phyloP scores from a whole-genome alignment of 2,329 filamentous ascomycete genomes.

The Phyllachora maydis region DNA sequence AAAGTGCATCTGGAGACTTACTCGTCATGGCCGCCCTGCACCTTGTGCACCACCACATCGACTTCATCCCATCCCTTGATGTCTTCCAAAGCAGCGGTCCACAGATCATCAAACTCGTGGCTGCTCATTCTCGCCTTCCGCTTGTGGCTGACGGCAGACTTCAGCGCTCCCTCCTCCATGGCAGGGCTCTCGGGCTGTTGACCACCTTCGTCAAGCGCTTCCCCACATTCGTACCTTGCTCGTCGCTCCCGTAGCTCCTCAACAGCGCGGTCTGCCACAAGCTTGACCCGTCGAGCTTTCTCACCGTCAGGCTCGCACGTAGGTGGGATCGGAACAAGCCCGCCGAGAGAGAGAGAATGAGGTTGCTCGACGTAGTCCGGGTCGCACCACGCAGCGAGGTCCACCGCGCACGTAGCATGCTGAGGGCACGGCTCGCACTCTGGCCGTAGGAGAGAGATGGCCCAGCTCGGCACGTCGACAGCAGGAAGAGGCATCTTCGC shows the following conservation, averaged over 20 bases:
- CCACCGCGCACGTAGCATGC: conserved; percentile 73
- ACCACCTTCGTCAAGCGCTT: conserved; percentile 40
- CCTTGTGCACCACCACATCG: too few relatives aligned
- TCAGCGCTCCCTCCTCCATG: conserved; percentile 51
- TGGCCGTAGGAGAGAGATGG: conserved; percentile 49
- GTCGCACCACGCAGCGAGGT: conserved; percentile 64
- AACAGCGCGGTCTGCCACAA: conserved; percentile 71
- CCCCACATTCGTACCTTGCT: conserved; percentile 81
- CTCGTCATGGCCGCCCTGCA: too few relatives aligned
- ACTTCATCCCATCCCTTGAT: conserved; percentile 43
- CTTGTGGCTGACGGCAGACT: conserved; percentile 53
- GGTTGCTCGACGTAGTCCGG: conserved; percentile 68
- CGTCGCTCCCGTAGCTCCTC: conserved; percentile 70
- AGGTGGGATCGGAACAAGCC: conserved; percentile 66
- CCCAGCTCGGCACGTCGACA: conserved; percentile 47
- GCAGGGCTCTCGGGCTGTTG: conserved; percentile 34
- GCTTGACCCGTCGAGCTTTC: conserved; percentile 69
- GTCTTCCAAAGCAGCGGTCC: conserved; percentile 53
- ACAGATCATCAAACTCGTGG: conserved; percentile 82
- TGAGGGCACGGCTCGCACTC: conserved; percentile 77
- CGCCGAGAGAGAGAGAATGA: conserved; percentile 66
- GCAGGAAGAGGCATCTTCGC: conserved; percentile 9
- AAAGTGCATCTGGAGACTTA: too few relatives aligned
- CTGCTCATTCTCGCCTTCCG: conserved; percentile 68
- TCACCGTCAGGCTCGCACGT: conserved; percentile 91